Conservation (phyloP, 1,139 yeast genomes). For the Pichia sp. region DNA sequence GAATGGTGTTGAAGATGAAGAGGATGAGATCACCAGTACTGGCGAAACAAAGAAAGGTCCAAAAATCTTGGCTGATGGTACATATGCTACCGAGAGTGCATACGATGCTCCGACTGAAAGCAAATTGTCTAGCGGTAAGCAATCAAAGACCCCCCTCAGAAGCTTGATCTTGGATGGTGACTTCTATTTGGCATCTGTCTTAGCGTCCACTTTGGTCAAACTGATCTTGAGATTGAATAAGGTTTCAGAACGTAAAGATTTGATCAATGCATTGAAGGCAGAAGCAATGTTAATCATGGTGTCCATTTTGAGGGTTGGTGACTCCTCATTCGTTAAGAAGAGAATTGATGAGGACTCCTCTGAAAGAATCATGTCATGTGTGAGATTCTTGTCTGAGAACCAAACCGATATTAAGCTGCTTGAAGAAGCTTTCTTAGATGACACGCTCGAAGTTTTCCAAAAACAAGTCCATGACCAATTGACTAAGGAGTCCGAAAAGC, state of each 20-base stretch:
- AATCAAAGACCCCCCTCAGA: conserved; percentile 63
- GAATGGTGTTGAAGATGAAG: conserved; percentile 26
- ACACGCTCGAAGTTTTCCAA: conserved; percentile 78
- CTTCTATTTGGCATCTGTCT: conserved; percentile 82
- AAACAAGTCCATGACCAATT: conserved; percentile 40
- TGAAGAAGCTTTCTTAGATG: conserved; percentile 75
- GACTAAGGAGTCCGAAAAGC: conserved; percentile 48
- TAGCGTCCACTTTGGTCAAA: conserved; percentile 85
- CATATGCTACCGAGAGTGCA: conserved; percentile 95
- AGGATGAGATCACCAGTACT: conserved; percentile 26
- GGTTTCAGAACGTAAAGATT: conserved; percentile 44
- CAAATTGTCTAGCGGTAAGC: conserved; percentile 29
- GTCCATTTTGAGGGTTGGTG: conserved; percentile 84
- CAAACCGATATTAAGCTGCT: conserved; percentile 39
- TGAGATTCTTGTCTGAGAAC: conserved; percentile 63
- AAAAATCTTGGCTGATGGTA: conserved; percentile 91
- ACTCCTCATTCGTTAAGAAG: conserved; percentile 64
- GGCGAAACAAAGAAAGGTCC: conserved; percentile 50
- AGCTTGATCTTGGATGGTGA: conserved; percentile 80
- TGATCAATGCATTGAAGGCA: conserved; percentile 81
- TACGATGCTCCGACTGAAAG: conserved; percentile 32
- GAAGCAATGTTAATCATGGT: conserved; percentile 93
- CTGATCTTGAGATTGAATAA: conserved; percentile 72
- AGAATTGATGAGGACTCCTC: conserved; percentile 93
- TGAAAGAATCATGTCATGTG: conserved; percentile 82